phyloP scores from a whole-genome alignment of 2,329 filamentous ascomycete genomes.

The Ascocoryne sarcoides region DNA sequence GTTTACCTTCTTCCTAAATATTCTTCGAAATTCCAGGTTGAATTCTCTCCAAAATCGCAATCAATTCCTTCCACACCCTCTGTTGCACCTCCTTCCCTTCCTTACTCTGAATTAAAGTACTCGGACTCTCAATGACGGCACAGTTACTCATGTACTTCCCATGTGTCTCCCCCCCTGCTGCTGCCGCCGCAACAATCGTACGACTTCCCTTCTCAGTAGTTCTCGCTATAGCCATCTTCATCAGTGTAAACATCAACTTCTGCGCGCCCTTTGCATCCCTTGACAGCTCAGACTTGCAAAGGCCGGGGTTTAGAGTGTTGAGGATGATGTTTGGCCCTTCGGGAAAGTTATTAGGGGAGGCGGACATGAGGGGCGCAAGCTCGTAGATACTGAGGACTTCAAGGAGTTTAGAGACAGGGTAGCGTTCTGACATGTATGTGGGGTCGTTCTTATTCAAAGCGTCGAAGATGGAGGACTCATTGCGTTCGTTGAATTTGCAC shows the following conservation, averaged over 20 bases:
- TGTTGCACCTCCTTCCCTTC: neutral
- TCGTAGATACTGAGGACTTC: conserved; percentile 37
- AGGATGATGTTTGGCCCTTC: conserved; percentile 7
- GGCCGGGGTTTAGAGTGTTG: conserved; percentile 13
- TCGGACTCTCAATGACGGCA: neutral
- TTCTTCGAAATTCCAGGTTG: conserved; percentile 1
- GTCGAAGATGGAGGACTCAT: conserved; percentile 18
- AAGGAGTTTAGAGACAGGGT: conserved; percentile 38
- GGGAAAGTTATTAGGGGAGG: neutral
- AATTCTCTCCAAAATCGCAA: neutral
- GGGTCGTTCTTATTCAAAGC: conserved; percentile 7
- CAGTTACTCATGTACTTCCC: conserved; percentile 16
- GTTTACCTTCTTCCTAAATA: no score
- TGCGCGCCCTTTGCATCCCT: conserved; percentile 31
- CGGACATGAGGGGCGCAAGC: conserved; percentile 27
- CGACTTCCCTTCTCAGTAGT: conserved; percentile 40
- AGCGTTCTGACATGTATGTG: conserved; percentile 18
- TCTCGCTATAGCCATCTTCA: conserved; percentile 24
- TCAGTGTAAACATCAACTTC: conserved; percentile 20
- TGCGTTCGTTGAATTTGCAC: conserved; percentile 11
- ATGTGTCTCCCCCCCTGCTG: conserved; percentile 23
- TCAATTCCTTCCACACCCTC: neutral
- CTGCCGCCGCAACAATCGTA: conserved; percentile 29
- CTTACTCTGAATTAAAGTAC: neutral
- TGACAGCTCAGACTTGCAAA: conserved; percentile 39